A percentile compares a stretch with the other conserved stretches of the same genome.
Evolutionary conservation across 2,329 filamentous ascomycete genomes (phyloP).

Genomic region (Phoma sp.): DNA sequence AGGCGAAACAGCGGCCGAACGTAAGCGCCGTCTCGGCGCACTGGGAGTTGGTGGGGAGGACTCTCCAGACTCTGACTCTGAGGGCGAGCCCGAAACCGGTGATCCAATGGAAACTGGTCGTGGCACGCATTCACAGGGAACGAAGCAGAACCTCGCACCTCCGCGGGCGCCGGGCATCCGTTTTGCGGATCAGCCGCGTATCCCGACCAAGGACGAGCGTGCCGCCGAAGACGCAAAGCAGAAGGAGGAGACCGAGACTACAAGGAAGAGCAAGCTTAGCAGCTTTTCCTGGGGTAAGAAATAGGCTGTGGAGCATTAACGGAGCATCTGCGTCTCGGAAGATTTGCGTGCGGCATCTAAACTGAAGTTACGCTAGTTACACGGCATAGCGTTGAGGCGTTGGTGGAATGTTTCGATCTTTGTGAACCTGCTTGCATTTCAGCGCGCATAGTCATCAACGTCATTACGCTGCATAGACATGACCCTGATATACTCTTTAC

Average conservation of each 20-base stretch:
- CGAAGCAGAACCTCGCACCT: constrained; percentile 21
- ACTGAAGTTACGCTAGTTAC: neutral
- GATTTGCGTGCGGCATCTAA: neutral
- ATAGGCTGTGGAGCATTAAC: neutral
- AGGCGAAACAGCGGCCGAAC: constrained; percentile 76
- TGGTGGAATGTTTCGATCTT: constrained; percentile 1
- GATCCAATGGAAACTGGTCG: constrained; percentile 47
- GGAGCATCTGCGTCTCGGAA: neutral
- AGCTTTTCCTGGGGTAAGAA: constrained; percentile 27
- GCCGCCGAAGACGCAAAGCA: constrained; percentile 34
- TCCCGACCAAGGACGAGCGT: constrained; percentile 46
- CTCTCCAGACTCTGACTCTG: constrained; percentile 39
- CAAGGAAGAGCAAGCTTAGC: constrained; percentile 30
- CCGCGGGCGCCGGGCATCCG: constrained; percentile 62
- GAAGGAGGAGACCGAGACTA: constrained; percentile 26
- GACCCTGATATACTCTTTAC: neutral
- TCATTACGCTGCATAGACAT: constrained; percentile 2
- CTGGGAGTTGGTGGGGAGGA: constrained; percentile 62
- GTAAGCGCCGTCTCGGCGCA: constrained; percentile 75
- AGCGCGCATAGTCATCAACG: constrained; percentile 19
- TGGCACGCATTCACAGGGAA: constrained; percentile 32
- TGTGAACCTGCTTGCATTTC: constrained; percentile 15
- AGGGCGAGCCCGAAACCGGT: constrained; percentile 42
- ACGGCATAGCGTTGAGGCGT: constrained; percentile 12
- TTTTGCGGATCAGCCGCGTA: constrained; percentile 62